Percentiles rank a stretch among this genome's conserved stretches.
Conservation (phyloP, 331 rosid genomes). For the Phaseolus coccineus region DNA sequence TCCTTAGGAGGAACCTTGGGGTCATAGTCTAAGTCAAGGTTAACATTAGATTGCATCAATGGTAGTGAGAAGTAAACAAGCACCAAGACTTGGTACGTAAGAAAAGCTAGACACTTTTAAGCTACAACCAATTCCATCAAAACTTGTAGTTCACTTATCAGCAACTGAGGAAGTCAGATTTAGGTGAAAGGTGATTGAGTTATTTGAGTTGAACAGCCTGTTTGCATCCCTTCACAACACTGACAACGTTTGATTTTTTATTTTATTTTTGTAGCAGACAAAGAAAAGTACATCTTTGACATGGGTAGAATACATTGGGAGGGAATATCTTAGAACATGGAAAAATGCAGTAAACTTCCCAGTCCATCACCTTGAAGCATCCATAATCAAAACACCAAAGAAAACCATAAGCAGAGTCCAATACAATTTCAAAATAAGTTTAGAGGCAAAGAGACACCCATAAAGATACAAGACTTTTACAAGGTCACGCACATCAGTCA, state of each 20-base stretch:
- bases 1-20: background rate
- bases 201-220: background rate
- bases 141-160: background rate
- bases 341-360: background rate
- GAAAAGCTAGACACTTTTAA: background rate
- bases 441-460: background rate
- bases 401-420: background rate
- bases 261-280: background rate
- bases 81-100: background rate
- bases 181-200: background rate
- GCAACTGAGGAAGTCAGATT: background rate
- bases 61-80: background rate
- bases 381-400: background rate
- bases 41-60: background rate
- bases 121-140: background rate
- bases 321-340: background rate
- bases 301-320: background rate
- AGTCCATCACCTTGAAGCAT: conserved; percentile 8
- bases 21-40: background rate
- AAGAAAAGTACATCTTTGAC: background rate
- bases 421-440: background rate
- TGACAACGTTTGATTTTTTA: background rate
- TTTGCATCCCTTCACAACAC: conserved; percentile 5
- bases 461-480: conserved; percentile 7
- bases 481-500: background rate